Conservation (phyloP, 495 filamentous ascomycete species). For the Hypoxylon perforatum region DNA sequence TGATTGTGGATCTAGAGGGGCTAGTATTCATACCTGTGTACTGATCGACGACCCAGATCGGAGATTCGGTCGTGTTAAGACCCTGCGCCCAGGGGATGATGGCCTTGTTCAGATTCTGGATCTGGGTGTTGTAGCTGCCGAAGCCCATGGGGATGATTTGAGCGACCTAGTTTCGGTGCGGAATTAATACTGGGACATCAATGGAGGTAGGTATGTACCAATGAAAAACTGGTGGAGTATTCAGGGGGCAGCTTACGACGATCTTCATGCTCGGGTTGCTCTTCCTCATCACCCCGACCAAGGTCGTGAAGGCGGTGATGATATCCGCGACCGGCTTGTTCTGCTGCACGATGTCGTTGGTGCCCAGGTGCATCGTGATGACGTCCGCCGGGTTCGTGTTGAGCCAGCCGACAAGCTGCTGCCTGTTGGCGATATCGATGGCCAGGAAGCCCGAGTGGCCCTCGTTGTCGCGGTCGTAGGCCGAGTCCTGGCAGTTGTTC, state of each 20-base stretch:
- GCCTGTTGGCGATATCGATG: slow-evolving; percentile 59
- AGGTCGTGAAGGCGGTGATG: slow-evolving; percentile 58
- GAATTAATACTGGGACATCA: slow-evolving; percentile 1
- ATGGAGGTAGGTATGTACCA: too few species aligned
- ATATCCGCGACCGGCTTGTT: slow-evolving; percentile 55
- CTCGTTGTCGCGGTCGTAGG: slow-evolving; percentile 62
- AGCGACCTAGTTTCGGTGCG: slow-evolving; percentile 52
- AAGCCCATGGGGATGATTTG: slow-evolving; percentile 63
- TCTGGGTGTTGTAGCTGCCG: slow-evolving; percentile 50
- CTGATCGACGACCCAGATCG: slow-evolving; percentile 64
- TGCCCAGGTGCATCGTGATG: slow-evolving; percentile 64
- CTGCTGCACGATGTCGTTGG: slow-evolving; percentile 62
- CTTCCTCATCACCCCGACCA: slow-evolving; percentile 57
- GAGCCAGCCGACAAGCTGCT: slow-evolving; percentile 62
- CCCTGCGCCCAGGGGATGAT: slow-evolving; percentile 58
- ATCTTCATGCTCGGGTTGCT: slow-evolving; percentile 63
- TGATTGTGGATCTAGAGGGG: too few species aligned
- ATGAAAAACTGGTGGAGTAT: background rate
- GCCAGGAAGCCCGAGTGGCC: slow-evolving; percentile 65
- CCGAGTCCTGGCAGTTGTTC: slow-evolving; percentile 50
- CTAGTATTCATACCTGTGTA: slow-evolving; percentile 54
- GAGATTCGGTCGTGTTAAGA: slow-evolving; percentile 59
- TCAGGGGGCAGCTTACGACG: slow-evolving; percentile 52
- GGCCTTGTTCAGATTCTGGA: slow-evolving; percentile 59
- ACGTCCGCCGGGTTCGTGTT: slow-evolving; percentile 59